Evolutionary conservation across 768 basidiomycete species (phyloP).

Genomic region (Leccinum disarticulatum): DNA sequence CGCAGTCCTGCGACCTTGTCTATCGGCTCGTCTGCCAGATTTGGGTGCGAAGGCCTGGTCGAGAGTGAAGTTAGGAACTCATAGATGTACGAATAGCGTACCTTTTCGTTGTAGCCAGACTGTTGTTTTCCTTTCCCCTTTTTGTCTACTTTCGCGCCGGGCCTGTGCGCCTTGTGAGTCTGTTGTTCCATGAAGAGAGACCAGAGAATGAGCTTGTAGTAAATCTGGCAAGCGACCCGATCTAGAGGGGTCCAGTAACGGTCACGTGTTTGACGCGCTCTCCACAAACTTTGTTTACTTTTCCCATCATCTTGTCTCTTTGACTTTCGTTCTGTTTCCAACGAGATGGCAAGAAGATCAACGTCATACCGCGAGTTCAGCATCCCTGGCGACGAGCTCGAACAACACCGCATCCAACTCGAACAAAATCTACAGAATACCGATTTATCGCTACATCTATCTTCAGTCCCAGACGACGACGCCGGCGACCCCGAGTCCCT

Average conservation of each 20-base stretch:
- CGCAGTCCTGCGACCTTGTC: slow-evolving; percentile 85
- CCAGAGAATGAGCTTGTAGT: slow-evolving; percentile 1
- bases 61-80: neutral
- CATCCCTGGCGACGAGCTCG: slow-evolving; percentile 73
- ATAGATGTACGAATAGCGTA: slow-evolving; percentile 22
- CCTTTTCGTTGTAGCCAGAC: slow-evolving; percentile 90
- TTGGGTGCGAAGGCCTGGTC: slow-evolving; percentile 83
- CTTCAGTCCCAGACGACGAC: slow-evolving; percentile 46
- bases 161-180: slow-evolving; percentile 81
- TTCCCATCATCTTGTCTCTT: slow-evolving; percentile 9
- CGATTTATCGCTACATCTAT: slow-evolving; percentile 69
- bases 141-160: slow-evolving; percentile 74
- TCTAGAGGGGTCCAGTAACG: slow-evolving; percentile 14
- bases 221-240: slow-evolving; percentile 20
- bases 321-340: slow-evolving; percentile 16
- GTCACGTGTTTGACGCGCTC: slow-evolving; percentile 33
- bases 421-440: slow-evolving; percentile 77
- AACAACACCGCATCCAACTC: slow-evolving; percentile 73
- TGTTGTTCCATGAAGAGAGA: slow-evolving; percentile 59
- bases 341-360: slow-evolving; percentile 29
- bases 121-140: slow-evolving; percentile 71
- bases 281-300: slow-evolving; percentile 21
- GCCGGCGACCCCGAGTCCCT: slow-evolving; percentile 49
- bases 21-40: slow-evolving; percentile 87
- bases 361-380: slow-evolving; percentile 41